A percentile compares a stretch with the other conserved stretches of the same genome.
These are phyloP conservation scores for Apiotrichum akiyoshidainum DNA, from an alignment of 1,284 basidiomycete species.

Conservation along the genomic window DNA sequence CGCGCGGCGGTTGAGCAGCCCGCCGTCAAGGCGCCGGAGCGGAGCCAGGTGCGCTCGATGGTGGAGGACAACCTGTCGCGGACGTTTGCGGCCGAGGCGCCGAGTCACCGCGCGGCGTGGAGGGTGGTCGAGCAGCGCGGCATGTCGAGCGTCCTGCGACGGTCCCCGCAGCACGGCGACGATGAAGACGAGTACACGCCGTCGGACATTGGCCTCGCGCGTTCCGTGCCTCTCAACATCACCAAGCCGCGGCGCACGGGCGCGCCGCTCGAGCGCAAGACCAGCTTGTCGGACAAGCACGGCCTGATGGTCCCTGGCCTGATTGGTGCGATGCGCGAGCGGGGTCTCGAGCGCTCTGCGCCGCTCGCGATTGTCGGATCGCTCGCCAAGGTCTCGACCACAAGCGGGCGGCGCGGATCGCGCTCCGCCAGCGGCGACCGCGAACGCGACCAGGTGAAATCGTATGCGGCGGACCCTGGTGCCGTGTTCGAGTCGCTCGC, in stretches of 20 bases:
- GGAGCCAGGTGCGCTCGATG: constrained; percentile 27
- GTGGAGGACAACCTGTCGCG: constrained; percentile 46
- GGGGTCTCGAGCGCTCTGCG: constrained; percentile 1
- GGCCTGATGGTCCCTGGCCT: constrained; percentile 44
- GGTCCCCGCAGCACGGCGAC: constrained; percentile 5
- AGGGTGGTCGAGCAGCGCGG: constrained; percentile 27
- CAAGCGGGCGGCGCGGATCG: constrained; percentile 7
- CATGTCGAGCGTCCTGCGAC: constrained; percentile 20
- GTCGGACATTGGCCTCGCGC: constrained; percentile 28
- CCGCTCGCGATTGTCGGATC: constrained; percentile 3
- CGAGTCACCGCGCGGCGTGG: constrained; percentile 49
- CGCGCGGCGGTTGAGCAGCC: constrained; percentile 5
- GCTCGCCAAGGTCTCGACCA: neutral
- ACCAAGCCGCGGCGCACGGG: constrained; percentile 9
- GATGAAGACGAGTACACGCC: constrained; percentile 20
- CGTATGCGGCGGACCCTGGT: constrained; percentile 39
- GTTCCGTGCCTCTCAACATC: constrained; percentile 45
- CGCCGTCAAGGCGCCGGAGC: constrained; percentile 6
- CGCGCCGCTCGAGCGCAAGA: constrained; percentile 39
- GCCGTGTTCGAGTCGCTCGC: constrained; percentile 40
- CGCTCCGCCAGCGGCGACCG: constrained; percentile 32
- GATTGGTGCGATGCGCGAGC: constrained; percentile 40
- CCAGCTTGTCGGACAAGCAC: constrained; percentile 39
- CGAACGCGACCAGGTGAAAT: constrained; percentile 34
- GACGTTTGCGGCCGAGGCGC: constrained; percentile 48